phyloP scores from a whole-genome alignment of 1,139 yeast genomes.

The Pichia inconspicua region DNA sequence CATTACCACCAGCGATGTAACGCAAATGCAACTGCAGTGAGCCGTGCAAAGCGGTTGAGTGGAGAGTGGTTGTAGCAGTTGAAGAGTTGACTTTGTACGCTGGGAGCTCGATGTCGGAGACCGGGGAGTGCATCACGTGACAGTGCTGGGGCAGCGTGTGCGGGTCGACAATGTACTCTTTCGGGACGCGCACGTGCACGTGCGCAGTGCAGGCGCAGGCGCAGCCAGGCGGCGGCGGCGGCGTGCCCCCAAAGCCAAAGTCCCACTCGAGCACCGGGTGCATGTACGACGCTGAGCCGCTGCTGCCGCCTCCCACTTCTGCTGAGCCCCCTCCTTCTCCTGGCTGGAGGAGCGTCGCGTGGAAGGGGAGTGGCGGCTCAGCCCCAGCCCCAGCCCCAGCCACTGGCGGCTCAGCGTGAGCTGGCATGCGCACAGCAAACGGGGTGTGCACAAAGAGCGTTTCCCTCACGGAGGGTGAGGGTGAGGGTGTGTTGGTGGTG shows the following conservation, averaged over 20 bases:
- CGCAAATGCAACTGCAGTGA: neutral
- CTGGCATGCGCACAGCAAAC: neutral
- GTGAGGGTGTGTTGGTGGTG: too few relatives aligned
- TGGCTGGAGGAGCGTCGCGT: too few relatives aligned
- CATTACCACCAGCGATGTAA: neutral
- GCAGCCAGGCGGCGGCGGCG: neutral
- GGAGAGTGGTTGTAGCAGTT: neutral
- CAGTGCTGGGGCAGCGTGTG: neutral
- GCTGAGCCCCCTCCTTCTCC: too few relatives aligned
- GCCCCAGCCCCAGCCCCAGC: too few relatives aligned
- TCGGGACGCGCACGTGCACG: neutral
- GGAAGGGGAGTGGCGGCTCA: too few relatives aligned
- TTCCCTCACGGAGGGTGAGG: neutral
- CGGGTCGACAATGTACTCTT: neutral
- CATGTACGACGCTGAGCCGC: neutral
- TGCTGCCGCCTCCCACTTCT: too few relatives aligned
- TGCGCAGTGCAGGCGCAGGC: neutral
- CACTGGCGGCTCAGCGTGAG: too few relatives aligned
- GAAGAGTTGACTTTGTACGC: neutral
- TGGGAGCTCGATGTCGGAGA: neutral
- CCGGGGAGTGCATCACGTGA: neutral
- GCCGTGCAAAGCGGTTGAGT: neutral
- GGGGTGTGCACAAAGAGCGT: neutral
- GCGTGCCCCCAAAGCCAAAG: neutral
- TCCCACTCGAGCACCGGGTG: neutral